Percentiles rank a stretch among this genome's conserved stretches.
Evolutionary conservation across 495 filamentous ascomycete genomes (phyloP).

Genomic region (Penicillium simplicissimum): DNA sequence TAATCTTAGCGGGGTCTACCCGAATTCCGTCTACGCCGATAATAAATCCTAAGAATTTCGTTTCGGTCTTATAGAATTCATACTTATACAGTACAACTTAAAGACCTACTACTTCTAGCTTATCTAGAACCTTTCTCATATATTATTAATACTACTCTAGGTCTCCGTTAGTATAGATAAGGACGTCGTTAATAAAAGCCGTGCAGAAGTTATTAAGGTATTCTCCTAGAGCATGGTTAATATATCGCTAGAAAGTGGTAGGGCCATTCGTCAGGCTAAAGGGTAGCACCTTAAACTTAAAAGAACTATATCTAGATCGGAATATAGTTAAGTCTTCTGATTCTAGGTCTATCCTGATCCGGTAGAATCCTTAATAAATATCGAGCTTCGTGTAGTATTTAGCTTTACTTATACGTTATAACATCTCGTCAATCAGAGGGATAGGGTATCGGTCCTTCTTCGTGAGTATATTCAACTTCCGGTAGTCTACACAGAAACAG

Average conservation of each 20-base stretch:
- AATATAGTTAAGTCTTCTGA: slow-evolving; percentile 6
- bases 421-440: slow-evolving; percentile 44
- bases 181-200: slow-evolving; percentile 7
- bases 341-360: slow-evolving; percentile 25
- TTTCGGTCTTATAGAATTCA: slow-evolving; percentile 24
- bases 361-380: slow-evolving; percentile 41
- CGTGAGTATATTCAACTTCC: slow-evolving; percentile 43
- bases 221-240: neutral
- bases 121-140: neutral
- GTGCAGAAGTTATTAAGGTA: slow-evolving; percentile 6
- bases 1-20: slow-evolving; percentile 23
- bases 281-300: slow-evolving; percentile 9
- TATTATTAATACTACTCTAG: neutral
- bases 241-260: slow-evolving; percentile 7
- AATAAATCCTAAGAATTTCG: slow-evolving; percentile 16
- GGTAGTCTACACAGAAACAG: slow-evolving; percentile 49
- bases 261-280: slow-evolving; percentile 8
- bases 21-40: slow-evolving; percentile 18
- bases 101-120: neutral
- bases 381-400: slow-evolving; percentile 50
- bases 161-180: neutral
- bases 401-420: slow-evolving; percentile 29
- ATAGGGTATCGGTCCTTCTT: slow-evolving; percentile 47
- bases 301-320: neutral
- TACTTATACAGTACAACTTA: slow-evolving; percentile 27